Base-by-base conservation (phyloP, 2,329 filamentous ascomycete species). In the Monilinia aucupariae region DNA sequence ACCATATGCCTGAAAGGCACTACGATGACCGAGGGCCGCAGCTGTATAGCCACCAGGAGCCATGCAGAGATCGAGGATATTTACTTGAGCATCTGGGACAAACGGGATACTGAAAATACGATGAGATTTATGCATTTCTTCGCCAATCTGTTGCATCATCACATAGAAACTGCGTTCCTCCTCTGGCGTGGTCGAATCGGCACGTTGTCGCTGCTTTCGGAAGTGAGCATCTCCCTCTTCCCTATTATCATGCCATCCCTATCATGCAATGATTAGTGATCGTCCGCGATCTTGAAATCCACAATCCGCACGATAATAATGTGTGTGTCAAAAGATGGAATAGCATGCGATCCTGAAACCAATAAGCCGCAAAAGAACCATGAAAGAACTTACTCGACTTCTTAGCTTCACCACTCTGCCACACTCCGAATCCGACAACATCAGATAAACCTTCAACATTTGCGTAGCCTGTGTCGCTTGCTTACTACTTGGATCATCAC, bases 241-340 rank as follows among this genome's bases (percentile, higher is more conserved):
- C 58, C 75, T 81, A 0, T 75, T 68, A 78, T 79, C 80, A 25
- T 78, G 78, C 80, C 82, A 68, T 13, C 68, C 68, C 66, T 71
- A 41, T 20, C 15, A 34, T 56, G 17, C 8, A 48, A 56, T 27
- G 9, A 45, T 49, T 15, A 48, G 27, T 52, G 30, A 43, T 20
- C 10, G 50, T 27, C 22, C 13, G 25, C 25, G 27, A 27, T 9
- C 13, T 25, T 34, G 32, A 45, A 25, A 22, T 34, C 12, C 15
- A 34, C n/a, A 15, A 34, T 20, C 13, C 5, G 17, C 6, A 55
- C 6, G n/a, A 45, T 3, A 9, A 15, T 20, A 15, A 17, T 10
- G 25, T 5, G n/a, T 13, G 17, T 7, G 2, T 13, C 17, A 30
- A 15, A 4, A 15, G 27, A 37, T 22, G n/a, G 27, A 1, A 1